Percentiles rank a stretch among this genome's conserved stretches.
These are phyloP conservation scores for Puccinia coronata DNA, from an alignment of 1,284 basidiomycete species.

Conservation along the genomic window DNA sequence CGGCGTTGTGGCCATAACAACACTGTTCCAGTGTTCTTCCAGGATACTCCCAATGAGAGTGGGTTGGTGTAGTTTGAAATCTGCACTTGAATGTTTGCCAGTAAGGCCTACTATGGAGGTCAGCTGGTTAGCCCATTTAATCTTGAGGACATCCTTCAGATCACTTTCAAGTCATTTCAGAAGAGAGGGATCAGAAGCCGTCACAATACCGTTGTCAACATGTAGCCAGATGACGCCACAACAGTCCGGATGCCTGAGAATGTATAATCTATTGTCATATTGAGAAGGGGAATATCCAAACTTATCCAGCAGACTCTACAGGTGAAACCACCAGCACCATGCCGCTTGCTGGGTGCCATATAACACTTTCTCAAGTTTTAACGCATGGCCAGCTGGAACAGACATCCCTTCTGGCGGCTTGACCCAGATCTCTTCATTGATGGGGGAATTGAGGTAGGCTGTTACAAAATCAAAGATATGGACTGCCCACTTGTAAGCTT, in stretches of 20 bases:
- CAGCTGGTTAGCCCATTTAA: neutral
- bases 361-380: neutral
- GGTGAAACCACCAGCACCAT: conserved; percentile 29
- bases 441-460: conserved; percentile 15
- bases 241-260: neutral
- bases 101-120: neutral
- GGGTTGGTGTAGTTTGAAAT: neutral
- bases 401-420: conserved; percentile 6
- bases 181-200: neutral
- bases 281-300: neutral
- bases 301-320: neutral
- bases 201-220: conserved; percentile 19
- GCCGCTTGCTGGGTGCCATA: conserved; percentile 34
- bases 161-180: neutral
- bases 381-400: neutral
- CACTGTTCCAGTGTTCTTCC: neutral
- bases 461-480: conserved; percentile 30
- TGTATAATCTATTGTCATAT: conserved; percentile 1
- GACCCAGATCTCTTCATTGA: conserved; percentile 18
- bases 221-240: conserved; percentile 17
- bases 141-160: neutral
- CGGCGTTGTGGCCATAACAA: neutral
- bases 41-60: neutral
- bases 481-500: neutral
- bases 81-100: no score